Conservation (phyloP, 257 asterid species). For the Cordia subcordata region DNA sequence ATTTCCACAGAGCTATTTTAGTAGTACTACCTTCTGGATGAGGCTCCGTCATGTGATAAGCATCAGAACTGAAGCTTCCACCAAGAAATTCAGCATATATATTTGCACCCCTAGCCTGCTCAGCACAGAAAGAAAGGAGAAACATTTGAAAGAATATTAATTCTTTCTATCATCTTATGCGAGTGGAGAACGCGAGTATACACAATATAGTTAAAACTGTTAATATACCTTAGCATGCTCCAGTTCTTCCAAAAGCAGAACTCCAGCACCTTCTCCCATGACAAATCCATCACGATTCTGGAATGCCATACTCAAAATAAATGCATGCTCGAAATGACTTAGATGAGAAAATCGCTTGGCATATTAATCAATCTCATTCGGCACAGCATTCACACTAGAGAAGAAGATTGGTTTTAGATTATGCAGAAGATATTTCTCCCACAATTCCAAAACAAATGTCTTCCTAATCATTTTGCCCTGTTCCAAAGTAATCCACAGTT, state of each 20-base stretch:
- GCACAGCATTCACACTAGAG: not conserved
- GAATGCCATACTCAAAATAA: slow-evolving; percentile 10
- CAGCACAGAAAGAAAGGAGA: slow-evolving; percentile 17
- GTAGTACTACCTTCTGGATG: slow-evolving; percentile 77
- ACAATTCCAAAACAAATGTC: too few species aligned
- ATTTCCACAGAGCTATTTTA: slow-evolving; percentile 1
- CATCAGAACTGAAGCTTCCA: slow-evolving; percentile 97
- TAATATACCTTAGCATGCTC: slow-evolving; percentile 82
- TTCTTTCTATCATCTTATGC: not conserved
- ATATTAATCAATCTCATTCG: not conserved
- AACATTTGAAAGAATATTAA: slow-evolving; percentile 8
- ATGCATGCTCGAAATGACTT: not conserved
- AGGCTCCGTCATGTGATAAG: slow-evolving; percentile 98
- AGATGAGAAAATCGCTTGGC: not conserved
- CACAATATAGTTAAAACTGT: not conserved
- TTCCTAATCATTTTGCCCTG: too few species aligned
- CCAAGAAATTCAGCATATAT: slow-evolving; percentile 95
- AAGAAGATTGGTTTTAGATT: not conserved
- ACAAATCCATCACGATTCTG: slow-evolving; percentile 96
- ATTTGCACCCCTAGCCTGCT: slow-evolving; percentile 87
- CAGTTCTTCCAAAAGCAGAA: slow-evolving; percentile 87
- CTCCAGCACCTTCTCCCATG: slow-evolving; percentile 99
- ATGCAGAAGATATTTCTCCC: not conserved
- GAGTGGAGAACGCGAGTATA: too few species aligned
- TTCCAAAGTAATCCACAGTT: too few species aligned